Evolutionary conservation across 257 asterid species (phyloP).

Genomic region (Hygrophila difformis): DNA sequence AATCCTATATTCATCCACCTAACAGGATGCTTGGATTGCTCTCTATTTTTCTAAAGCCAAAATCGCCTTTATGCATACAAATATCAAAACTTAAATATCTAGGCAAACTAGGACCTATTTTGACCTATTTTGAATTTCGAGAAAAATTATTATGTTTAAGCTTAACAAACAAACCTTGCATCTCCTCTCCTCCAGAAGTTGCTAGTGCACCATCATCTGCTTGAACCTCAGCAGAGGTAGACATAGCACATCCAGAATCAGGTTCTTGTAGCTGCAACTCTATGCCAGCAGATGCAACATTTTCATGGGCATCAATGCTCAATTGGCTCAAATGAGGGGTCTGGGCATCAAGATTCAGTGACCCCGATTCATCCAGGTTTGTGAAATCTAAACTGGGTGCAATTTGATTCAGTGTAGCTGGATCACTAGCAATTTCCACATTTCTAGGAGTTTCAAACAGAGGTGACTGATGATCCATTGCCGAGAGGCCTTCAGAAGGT

Average conservation of each 20-base stretch:
- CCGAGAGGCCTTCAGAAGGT: conserved; percentile 20
- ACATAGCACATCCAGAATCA: conserved; percentile 26
- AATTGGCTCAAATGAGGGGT: conserved; percentile 16
- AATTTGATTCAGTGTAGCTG: conserved; percentile 20
- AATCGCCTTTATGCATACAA: not conserved
- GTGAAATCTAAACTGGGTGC: conserved; percentile 19
- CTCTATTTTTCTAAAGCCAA: conserved; percentile 1
- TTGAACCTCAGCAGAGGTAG: conserved; percentile 26
- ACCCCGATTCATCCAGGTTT: conserved; percentile 24
- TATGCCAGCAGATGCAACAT: conserved; percentile 21
- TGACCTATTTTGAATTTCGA: conserved; percentile 5
- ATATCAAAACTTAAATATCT: not conserved
- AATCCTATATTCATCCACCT: conserved; percentile 10
- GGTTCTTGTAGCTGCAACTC: conserved; percentile 33
- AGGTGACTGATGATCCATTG: conserved; percentile 20
- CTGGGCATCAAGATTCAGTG: conserved; percentile 21
- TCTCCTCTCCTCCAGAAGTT: conserved; percentile 36
- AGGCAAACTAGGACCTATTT: conserved; percentile 4
- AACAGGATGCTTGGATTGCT: conserved; percentile 3
- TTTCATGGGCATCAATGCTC: conserved; percentile 26
- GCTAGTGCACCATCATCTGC: conserved; percentile 27
- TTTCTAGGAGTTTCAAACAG: conserved; percentile 21
- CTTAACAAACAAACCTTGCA: conserved; percentile 49
- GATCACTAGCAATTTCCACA: conserved; percentile 15
- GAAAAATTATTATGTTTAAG: conserved; percentile 15